Evolutionary conservation across 1,284 basidiomycete genomes (phyloP), one percentile per base, ranked within the genome.

Genomic region (Puccinia sorghi): DNA sequence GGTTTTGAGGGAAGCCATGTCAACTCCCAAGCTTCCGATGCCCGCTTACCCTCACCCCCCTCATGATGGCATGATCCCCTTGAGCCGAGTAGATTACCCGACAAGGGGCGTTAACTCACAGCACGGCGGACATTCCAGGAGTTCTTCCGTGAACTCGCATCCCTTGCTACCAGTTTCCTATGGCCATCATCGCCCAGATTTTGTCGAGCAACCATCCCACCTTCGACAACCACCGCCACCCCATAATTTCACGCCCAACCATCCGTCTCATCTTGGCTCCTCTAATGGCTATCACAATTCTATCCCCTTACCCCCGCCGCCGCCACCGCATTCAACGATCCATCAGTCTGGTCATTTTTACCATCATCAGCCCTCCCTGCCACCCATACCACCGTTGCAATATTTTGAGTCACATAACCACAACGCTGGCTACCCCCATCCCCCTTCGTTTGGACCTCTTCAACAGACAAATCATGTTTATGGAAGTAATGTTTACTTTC

Each of bases 1-100:
- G 39, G 57, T 73, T 8, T 48, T 73, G 41, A 57, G 56, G 41
- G 71, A 73, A 43, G 71, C 52, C 39, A 73, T 73, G 56, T 73
- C 71, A 15, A 61, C 71, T 41, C 41, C 52, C 39, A 73, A 59
- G 32, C 39, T 43, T 22, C 56, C 37, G 12, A 25, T 43, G 25
- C 71, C 43, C n/a, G 32, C 71, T 9, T 41, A 57, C 57, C 57
- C 27, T 59, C 57, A n/a, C 27, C 13, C 54, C 54, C 25, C 56
- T 41, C 39, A 46, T 13, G 54, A 57, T 12, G 41, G 5, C 15
- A 57, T 61, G 54, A 61, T 59, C 56, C 67, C 48, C 17, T 11
- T 27, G 17, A 48, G n/a, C 48, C 67, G 43, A 37, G 63, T 46
- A 61, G 57, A 61, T 32, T 22, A 41, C 46, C 43, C 63, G 32